Conservation (phyloP, 352 stramenopile genomes). For the Phytopythium oedochilum region DNA sequence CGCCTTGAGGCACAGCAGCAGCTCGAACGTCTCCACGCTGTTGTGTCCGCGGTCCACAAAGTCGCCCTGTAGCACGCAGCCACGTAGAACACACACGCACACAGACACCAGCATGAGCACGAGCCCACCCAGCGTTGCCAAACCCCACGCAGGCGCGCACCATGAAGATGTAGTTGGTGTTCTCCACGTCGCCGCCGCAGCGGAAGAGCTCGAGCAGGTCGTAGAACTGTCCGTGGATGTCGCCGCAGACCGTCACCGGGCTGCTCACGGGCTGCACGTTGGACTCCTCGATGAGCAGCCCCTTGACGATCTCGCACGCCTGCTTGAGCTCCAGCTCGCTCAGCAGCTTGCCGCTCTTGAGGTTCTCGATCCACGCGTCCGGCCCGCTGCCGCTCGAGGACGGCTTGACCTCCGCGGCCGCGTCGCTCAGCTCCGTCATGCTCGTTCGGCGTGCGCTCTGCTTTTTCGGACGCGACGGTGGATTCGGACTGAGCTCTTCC, state of each 20-base stretch:
- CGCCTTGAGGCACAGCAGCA: conserved; percentile 85
- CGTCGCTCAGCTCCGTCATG: conserved; percentile 68
- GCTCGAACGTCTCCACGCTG: conserved; percentile 88
- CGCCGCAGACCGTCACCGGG: too few relatives aligned
- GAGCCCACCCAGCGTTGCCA: background rate
- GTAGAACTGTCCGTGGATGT: conserved; percentile 91
- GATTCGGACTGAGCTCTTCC: background rate
- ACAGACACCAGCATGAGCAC: too few relatives aligned
- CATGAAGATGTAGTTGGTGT: conserved; percentile 92
- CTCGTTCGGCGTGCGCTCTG: too few relatives aligned
- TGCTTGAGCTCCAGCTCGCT: conserved; percentile 87
- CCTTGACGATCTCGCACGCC: conserved; percentile 89
- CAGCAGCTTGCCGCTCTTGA: conserved; percentile 73
- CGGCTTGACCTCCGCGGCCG: conserved; percentile 44
- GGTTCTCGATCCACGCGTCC: conserved; percentile 83
- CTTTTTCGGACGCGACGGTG: background rate
- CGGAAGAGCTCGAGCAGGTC: conserved; percentile 87
- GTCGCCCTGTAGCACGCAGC: conserved; percentile 51
- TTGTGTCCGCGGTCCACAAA: conserved; percentile 90
- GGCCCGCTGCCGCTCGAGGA: conserved; percentile 48
- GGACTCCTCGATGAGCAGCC: conserved; percentile 89
- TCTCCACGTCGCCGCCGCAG: conserved; percentile 74
- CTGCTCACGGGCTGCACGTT: conserved; percentile 89
- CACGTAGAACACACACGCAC: background rate
- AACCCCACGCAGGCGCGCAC: conserved; percentile 18